Evolutionary conservation across 2,329 filamentous ascomycete species (phyloP), one percentile per base, ranked within the genome.

Genomic region (Clonostachys rhizophaga): DNA sequence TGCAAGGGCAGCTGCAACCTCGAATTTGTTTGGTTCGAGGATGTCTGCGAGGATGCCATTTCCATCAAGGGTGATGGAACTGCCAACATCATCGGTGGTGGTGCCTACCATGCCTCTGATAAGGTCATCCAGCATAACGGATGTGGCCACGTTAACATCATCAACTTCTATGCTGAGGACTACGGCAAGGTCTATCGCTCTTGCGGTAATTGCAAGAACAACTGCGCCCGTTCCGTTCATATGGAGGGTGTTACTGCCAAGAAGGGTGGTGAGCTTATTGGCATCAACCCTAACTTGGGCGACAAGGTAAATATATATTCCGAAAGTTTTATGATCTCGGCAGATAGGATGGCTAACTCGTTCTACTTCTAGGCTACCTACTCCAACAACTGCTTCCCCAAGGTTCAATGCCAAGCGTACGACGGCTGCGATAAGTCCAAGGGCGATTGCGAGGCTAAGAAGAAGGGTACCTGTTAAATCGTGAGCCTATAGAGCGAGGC

Each of bases 161-260:
- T 54, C 18, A 51, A 64, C 52, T 72, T 67, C 60, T 70, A 67
- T 55, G 65, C 68, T 44, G 57, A 63, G 47, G 62, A 62, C 48
- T 68, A 67, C 14, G 70, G 70, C 30, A 76, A 76, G 57, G 56
- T 76, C 34, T 74, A 72, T 55, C 69, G 72, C 30, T 71, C 70
- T 10, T 76, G 71, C 54, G 71, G 71, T 44, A 76, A 75, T 63
- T 64, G 53, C 50, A 73, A 30, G 20, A 35, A 18, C 34, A 44
- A 44, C 36, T 57, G 64, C 54, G 63, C 64, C 40, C 63, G 53
- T 40, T 47, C 49, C 43, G 42, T 51, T 30, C 39, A 40, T 12
- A 45, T 51, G 35, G 44, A 42, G 40, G 47, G 47, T 34, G 44
- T 48, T 37, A 44, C 47, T 42, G 70, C 69, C 40, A 70, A 69